These are phyloP conservation scores for Claviceps pusilla DNA, from an alignment of 2,329 filamentous ascomycete genomes.

Conservation along the genomic window DNA sequence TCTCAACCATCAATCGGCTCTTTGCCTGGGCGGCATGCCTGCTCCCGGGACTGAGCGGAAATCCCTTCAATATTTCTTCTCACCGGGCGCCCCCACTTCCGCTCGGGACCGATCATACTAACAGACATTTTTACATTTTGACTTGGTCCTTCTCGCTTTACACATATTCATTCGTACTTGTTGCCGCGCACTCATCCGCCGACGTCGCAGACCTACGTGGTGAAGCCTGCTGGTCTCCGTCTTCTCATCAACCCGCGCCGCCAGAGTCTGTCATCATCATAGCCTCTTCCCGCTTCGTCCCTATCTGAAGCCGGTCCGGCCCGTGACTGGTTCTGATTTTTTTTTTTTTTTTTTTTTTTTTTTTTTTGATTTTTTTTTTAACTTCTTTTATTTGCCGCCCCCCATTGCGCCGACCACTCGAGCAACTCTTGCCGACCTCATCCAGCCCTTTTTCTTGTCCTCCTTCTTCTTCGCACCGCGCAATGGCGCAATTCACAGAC, in stretches of 20 bases:
- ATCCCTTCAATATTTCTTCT: neutral
- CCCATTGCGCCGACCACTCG: neutral
- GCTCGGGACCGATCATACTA: no score
- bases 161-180: neutral
- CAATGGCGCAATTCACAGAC: slow-evolving; percentile 17
- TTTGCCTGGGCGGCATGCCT: neutral
- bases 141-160: no score
- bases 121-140: no score
- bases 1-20: no score
- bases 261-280: no score
- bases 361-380: neutral
- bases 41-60: neutral
- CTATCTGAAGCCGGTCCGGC: neutral
- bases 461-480: neutral
- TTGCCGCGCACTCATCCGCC: neutral
- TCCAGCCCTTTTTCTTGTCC: neutral
- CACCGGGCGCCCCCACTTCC: neutral
- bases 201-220: neutral
- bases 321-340: neutral
- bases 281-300: neutral
- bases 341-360: neutral
- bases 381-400: neutral
- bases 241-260: no score
- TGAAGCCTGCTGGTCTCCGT: no score
- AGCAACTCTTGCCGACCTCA: neutral